Evolutionary conservation across 2,329 filamentous ascomycete genomes (phyloP), one percentile per base, ranked within the genome.

Genomic region (Diaporthe ampelina): DNA sequence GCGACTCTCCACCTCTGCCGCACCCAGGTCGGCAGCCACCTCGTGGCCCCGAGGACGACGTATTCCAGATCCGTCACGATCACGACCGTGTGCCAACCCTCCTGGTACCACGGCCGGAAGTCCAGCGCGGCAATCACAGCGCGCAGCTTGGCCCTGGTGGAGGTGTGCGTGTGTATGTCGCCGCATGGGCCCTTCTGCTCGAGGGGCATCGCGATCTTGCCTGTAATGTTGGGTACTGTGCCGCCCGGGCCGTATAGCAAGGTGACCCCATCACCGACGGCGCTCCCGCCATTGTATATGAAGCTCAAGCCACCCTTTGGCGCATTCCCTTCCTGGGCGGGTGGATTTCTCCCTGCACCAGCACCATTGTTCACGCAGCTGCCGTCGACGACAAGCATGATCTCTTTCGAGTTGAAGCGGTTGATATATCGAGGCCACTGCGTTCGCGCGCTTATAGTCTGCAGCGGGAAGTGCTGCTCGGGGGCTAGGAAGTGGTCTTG

Each of bases 21-120:
- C 32, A 81, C 78, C 87, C 87, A 89, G 1, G 65, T 75, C 50
- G 78, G 79, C 21, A 86, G 74, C 82, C 83, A 86, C 29, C 76
- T 70, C 4, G 84, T 86, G 3, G 84, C 80, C 15, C 86, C 85
- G 10, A 81, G 75, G 19, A 83, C 83, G 10, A 88, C 82, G 71
- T 88, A 88, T 65, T 84, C 81, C 1, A 85, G 85, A 72, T 89
- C 85, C 0, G 85, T 88, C 21, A 86, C 84, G 67, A 89, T 81
- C 17, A 88, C 84, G n/a, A 89, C 73, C 4, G 79, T 79, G 11
- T 78, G 75, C 78, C 82, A 85, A 13, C 82, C 83, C 75, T 87
- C 85, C 21, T 77, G 79, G 9, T 76, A 65, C 86, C 85, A 87
- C 56, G 77, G 73, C 3, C 83, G 81, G 76, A 83, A 85, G 65